Evolutionary conservation across 2,329 filamentous ascomycete genomes (phyloP), one percentile per base, ranked within the genome.

Genomic region (Arthrocladium fulminans): DNA sequence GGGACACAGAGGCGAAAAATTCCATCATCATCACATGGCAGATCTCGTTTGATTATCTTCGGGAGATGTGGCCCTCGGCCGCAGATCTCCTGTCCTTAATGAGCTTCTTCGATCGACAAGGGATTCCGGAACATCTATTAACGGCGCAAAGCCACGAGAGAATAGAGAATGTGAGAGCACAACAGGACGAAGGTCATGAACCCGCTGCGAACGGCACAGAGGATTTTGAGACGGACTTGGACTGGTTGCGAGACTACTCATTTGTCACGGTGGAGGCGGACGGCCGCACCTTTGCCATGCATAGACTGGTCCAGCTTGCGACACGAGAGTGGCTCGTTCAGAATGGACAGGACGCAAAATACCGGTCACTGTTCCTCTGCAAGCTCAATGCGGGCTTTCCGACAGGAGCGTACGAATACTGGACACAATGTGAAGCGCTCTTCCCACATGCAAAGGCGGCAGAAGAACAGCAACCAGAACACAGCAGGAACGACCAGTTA

Each of bases 11-110:
- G n/a, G n/a, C n/a, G n/a, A n/a, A n/a, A n/a, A n/a, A n/a, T n/a
- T 56, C 56, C 2, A 57, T 63, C 35, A n/a, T 63, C 19, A 19
- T 51, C 3, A 65, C 63, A 1, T 65, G 57, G 62, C 59, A 63
- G 40, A 60, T 66, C 19, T 62, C 63, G 1, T 66, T 65, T 50
- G 58, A 65, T 7, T 29, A 60, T 23, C 60, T 66, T 22, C 54
- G 41, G 0, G 5, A 57, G 30, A 51, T 12, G 19, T 48, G 51
- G 23, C 59, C 50, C 24, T 57, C 53, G 12, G 27, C 54, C 15
- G 41, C 45, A 0, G 51, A 57, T 40, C 17, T 57, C 0, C 51
- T 58, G 1, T 50, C 54, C 6, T 45, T 58, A 9, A 57, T 57
- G 51, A 58, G 54, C 27, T 51, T 55, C 42, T 56, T 56, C 19